Evolutionary conservation across 2,329 filamentous ascomycete species (phyloP).

Genomic region (Ophiocordyceps camponoti-floridani): DNA sequence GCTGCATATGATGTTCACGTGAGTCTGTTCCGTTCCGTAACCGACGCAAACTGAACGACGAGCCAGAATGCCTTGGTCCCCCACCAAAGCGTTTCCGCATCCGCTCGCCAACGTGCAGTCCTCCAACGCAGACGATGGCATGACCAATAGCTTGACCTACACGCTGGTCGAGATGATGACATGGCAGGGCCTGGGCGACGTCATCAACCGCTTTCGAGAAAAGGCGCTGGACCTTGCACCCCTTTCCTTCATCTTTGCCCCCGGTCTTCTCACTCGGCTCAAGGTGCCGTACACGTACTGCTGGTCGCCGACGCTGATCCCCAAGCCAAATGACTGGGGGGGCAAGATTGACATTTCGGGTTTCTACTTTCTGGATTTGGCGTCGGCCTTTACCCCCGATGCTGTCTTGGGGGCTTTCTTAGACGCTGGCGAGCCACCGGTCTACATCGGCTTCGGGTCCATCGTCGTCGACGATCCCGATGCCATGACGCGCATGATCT

Average conservation of each 20-base stretch:
- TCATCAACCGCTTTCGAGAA: slow-evolving; percentile 76
- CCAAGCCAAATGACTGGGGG: slow-evolving; percentile 63
- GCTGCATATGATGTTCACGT: slow-evolving; percentile 81
- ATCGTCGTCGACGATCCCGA: slow-evolving; percentile 67
- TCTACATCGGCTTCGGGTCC: slow-evolving; percentile 72
- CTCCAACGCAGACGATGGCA: slow-evolving; percentile 55
- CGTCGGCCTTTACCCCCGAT: slow-evolving; percentile 46
- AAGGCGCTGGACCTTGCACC: slow-evolving; percentile 58
- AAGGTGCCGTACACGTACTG: slow-evolving; percentile 79
- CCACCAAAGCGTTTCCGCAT: slow-evolving; percentile 72
- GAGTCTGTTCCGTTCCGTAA: slow-evolving; percentile 15
- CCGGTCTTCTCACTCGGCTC: slow-evolving; percentile 58
- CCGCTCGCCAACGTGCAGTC: slow-evolving; percentile 69
- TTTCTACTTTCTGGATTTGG: slow-evolving; percentile 57
- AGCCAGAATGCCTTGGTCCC: slow-evolving; percentile 83
- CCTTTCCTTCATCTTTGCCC: slow-evolving; percentile 66
- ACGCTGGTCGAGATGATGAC: slow-evolving; percentile 79
- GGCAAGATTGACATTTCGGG: slow-evolving; percentile 54
- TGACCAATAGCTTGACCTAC: slow-evolving; percentile 72
- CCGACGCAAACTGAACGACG: not conserved
- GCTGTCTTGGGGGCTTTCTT: slow-evolving; percentile 50
- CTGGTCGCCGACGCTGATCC: slow-evolving; percentile 66
- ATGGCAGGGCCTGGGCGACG: slow-evolving; percentile 79
- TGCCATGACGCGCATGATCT: slow-evolving; percentile 51
- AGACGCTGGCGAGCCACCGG: slow-evolving; percentile 47